phyloP scores from a whole-genome alignment of 768 basidiomycete genomes.

The Amanita exitialis region DNA sequence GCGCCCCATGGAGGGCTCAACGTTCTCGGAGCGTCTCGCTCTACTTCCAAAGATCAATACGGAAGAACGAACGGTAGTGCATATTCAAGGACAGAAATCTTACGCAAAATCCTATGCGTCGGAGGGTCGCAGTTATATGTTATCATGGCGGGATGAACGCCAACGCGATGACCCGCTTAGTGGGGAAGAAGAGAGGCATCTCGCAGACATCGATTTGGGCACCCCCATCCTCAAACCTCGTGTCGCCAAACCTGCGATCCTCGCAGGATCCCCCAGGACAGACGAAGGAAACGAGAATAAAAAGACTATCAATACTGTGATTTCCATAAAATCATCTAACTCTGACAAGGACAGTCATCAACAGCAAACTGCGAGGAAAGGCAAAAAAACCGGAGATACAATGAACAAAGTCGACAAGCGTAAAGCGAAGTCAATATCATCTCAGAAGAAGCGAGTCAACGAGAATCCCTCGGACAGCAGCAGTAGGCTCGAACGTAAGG shows the following conservation, averaged over 20 bases:
- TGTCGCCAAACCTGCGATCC: neutral
- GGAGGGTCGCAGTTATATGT: constrained; percentile 25
- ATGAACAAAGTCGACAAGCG: neutral
- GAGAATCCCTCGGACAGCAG: neutral
- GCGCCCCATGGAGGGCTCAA: neutral
- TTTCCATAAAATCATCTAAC: neutral
- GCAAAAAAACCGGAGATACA: neutral
- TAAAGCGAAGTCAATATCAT: neutral
- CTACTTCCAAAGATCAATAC: constrained; percentile 31
- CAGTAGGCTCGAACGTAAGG: constrained; percentile 1
- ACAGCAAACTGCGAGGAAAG: neutral
- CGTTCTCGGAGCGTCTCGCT: constrained; percentile 12
- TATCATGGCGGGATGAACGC: constrained; percentile 17
- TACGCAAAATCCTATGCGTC: constrained; percentile 33
- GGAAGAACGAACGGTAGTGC: constrained; percentile 30
- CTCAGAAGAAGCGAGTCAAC: constrained; percentile 3
- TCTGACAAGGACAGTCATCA: neutral
- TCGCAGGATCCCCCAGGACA: neutral
- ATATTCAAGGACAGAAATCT: constrained; percentile 37
- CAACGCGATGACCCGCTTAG: neutral
- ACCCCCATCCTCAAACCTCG: constrained; percentile 51
- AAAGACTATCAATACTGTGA: neutral
- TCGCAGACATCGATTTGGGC: constrained; percentile 28
- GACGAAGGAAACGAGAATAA: neutral
- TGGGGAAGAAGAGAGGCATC: neutral